Conservation (phyloP, 805 yeast species). For the Yamadazyma sp. region DNA sequence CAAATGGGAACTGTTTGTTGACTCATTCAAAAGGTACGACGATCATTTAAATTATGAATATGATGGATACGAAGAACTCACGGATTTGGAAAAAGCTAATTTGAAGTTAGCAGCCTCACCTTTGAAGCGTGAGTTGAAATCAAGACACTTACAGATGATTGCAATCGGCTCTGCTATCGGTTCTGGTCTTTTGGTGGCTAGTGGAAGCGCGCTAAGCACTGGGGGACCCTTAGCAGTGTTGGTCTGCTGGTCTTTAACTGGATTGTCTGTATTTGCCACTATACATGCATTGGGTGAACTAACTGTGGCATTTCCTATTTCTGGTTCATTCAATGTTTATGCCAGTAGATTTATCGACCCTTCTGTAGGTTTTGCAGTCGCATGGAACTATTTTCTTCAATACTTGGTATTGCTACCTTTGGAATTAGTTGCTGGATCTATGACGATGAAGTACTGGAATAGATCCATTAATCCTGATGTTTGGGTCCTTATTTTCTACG, state of each 20-base stretch:
- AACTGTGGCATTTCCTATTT: constrained; percentile 44
- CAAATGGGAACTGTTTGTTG: constrained; percentile 46
- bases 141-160: constrained; percentile 43
- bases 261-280: constrained; percentile 36
- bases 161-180: constrained; percentile 46
- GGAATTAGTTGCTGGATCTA: constrained; percentile 61
- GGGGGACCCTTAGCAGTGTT: constrained; percentile 44
- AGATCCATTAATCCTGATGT: constrained; percentile 52
- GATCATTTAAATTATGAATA: constrained; percentile 21
- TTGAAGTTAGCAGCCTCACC: constrained; percentile 41
- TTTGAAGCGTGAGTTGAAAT: constrained; percentile 31
- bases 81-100: constrained; percentile 42
- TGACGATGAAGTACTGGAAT: constrained; percentile 59
- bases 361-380: constrained; percentile 69
- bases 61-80: constrained; percentile 20
- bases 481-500: constrained; percentile 58
- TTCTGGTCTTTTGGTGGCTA: constrained; percentile 43
- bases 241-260: constrained; percentile 40
- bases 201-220: constrained; percentile 36
- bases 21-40: constrained; percentile 44
- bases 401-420: constrained; percentile 59
- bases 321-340: constrained; percentile 51
- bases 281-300: constrained; percentile 47
- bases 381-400: constrained; percentile 68
- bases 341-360: constrained; percentile 66